Evolutionary conservation across 306 rosid genomes (phyloP), one percentile per base, ranked within the genome.

Genomic region (Abrus pulchellus): DNA sequence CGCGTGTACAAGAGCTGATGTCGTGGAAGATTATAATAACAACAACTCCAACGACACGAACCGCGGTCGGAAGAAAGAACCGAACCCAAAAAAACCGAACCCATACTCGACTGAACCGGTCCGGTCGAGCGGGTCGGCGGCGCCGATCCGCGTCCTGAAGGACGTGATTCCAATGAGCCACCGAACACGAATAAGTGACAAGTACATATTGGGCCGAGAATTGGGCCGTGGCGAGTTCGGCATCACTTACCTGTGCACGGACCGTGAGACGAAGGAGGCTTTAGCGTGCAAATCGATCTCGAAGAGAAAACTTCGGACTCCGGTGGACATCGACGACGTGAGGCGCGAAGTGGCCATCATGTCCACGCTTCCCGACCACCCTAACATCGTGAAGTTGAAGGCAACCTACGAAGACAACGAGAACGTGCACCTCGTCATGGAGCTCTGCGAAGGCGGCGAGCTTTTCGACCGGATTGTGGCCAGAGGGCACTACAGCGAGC

Each of bases 151-250:
- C 1, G 97, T 94, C 3, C 71, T 94, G 60, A 89, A 88, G 65
- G 96, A 90, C 53, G 91, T 92, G 86, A 90, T 90, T 60, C 92
- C 97, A 0, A 83, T 85, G 40, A 84, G 95, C 66, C 97, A 92
- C 87, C 88, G 91, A 36, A 86, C 93, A 3, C 85, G 94, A 79
- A 89, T 94, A 80, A 90, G 94, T 66, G 98, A 94, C 68, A 90
- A 88, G 87, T 94, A 94, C 87, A 76, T 88, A 49, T 88, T 94
- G 20, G 97, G 97, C 57, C 90, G 93, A 2, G 97, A 91, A 76
- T 78, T 94, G 12, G 95, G 97, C 9, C 94, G 97, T 2, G 97
- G 99, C 1, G 97, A 94, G 88, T 93, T 93, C 66, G 97, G 99
- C 5, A 90, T 90, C 72, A 94, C 97, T 1, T 93, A 90, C 48